Evolutionary conservation across 2,329 filamentous ascomycete species (phyloP).

Genomic region (Aureobasidium musti): DNA sequence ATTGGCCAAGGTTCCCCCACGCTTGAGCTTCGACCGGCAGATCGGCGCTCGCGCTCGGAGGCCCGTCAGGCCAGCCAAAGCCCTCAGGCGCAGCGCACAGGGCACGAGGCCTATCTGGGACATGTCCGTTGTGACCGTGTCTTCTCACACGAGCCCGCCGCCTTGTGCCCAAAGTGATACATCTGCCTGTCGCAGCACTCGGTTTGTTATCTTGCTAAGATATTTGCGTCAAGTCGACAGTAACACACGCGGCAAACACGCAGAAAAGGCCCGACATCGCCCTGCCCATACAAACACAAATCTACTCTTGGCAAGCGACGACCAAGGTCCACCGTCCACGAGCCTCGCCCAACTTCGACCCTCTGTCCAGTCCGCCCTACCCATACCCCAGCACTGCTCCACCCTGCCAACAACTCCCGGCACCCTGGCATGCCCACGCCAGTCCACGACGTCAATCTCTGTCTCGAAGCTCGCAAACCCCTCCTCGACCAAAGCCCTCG

Average conservation of each 20-base stretch:
- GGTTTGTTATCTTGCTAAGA: background rate
- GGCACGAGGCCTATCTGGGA: constrained; percentile 12
- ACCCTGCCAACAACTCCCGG: background rate
- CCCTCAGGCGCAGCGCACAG: constrained; percentile 11
- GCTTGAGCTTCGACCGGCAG: constrained; percentile 5
- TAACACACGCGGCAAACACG: background rate
- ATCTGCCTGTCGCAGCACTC: background rate
- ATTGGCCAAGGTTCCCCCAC: background rate
- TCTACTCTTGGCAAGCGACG: constrained; percentile 17
- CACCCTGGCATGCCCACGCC: constrained; percentile 27
- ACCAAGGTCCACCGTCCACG: background rate
- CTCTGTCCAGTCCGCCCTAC: background rate
- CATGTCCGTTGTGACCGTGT: constrained; percentile 8
- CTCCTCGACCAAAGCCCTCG: background rate
- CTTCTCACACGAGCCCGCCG: background rate
- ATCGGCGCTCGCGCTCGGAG: constrained; percentile 11
- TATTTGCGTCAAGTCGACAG: background rate
- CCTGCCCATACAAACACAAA: constrained; percentile 13
- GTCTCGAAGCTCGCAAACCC: constrained; percentile 1
- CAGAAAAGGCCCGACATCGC: constrained; percentile 1
- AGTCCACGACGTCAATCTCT: constrained; percentile 8
- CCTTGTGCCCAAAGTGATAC: background rate
- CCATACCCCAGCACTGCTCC: background rate
- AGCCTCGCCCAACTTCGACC: background rate
- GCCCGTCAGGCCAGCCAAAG: background rate